A percentile compares a stretch with the other conserved stretches of the same genome.
Evolutionary conservation across 768 basidiomycete genomes (phyloP).

Genomic region (Mycena vitilis): DNA sequence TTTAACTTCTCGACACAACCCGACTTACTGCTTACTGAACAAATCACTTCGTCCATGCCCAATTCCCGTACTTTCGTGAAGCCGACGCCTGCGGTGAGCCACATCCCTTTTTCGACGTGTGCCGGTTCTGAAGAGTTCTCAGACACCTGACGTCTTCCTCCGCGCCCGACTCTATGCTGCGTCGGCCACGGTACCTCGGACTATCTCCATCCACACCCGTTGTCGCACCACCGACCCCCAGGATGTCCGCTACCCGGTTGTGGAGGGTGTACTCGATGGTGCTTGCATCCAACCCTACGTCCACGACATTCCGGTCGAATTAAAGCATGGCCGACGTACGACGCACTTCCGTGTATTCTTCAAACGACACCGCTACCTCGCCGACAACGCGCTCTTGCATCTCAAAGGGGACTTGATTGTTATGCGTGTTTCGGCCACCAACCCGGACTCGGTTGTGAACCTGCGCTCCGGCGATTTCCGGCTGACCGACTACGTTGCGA

Average conservation of each 20-base stretch:
- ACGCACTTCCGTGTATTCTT: neutral
- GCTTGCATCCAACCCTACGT: neutral
- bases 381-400: neutral
- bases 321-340: neutral
- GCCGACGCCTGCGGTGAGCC: no score
- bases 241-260: no score
- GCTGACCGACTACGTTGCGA: neutral
- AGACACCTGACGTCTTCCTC: no score
- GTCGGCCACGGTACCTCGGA: no score
- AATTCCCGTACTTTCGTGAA: no score
- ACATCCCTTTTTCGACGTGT: no score
- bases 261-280: no score
- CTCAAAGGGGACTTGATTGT: neutral
- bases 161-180: no score
- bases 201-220: no score
- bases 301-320: neutral
- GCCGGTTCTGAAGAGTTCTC: no score
- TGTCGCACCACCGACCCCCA: no score
- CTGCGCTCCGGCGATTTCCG: neutral
- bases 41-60: neutral
- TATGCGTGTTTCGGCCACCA: neutral
- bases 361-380: neutral
- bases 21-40: neutral
- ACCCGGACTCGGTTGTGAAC: neutral
- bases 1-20: no score